These are phyloP conservation scores for Pseudogymnoascus sp. DNA, from an alignment of 2,329 filamentous ascomycete species.

Conservation along the genomic window DNA sequence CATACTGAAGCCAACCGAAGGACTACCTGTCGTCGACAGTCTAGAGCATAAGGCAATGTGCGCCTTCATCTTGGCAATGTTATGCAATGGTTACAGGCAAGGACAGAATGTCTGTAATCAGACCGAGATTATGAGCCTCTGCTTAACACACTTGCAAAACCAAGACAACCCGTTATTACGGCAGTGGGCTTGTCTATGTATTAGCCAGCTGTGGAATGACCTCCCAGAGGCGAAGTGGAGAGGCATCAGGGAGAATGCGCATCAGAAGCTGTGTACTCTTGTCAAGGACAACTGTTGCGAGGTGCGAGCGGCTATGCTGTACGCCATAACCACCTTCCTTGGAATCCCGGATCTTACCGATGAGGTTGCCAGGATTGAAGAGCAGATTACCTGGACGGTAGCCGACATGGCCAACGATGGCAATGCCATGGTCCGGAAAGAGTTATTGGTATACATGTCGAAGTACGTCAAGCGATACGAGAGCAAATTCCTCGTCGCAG, in stretches of 20 bases:
- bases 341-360: constrained; percentile 89
- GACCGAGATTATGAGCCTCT: constrained; percentile 83
- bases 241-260: constrained; percentile 83
- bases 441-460: constrained; percentile 88
- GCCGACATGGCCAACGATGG: constrained; percentile 91
- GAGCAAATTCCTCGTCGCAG: constrained; percentile 83
- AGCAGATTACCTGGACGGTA: constrained; percentile 80
- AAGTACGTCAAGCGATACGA: constrained; percentile 86
- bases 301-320: constrained; percentile 85
- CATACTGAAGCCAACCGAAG: constrained; percentile 78
- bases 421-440: constrained; percentile 87
- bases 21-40: constrained; percentile 76
- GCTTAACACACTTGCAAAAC: constrained; percentile 75
- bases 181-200: constrained; percentile 92
- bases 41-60: constrained; percentile 99
- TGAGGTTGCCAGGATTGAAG: constrained; percentile 84
- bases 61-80: constrained; percentile 93
- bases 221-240: constrained; percentile 91
- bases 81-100: constrained; percentile 90
- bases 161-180: constrained; percentile 80
- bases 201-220: constrained; percentile 90
- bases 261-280: constrained; percentile 70
- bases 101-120: constrained; percentile 89
- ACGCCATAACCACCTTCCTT: constrained; percentile 88
- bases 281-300: constrained; percentile 84